Conservation (phyloP, 2,329 filamentous ascomycete species). For the Botrytis galanthina region DNA sequence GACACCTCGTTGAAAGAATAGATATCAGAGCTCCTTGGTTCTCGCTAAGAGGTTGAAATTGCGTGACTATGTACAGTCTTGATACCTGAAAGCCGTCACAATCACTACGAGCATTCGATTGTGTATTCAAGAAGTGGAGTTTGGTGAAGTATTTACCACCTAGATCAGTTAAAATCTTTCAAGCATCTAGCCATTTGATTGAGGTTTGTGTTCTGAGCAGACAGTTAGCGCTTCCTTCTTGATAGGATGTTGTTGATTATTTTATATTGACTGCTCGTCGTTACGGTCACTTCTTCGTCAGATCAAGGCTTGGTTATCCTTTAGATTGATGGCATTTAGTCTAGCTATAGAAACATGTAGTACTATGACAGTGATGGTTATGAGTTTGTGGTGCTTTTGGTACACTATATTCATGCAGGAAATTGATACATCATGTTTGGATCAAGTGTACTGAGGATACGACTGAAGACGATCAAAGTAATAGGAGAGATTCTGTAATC, state of each 20-base stretch:
- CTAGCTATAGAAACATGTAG: not conserved
- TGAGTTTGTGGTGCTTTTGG: not conserved
- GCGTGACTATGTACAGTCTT: not conserved
- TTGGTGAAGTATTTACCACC: not conserved
- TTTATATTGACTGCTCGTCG: not conserved
- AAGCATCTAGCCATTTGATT: not conserved
- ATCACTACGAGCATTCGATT: not conserved
- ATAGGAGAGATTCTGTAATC: not conserved
- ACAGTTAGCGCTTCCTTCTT: not conserved
- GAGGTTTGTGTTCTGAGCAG: not conserved
- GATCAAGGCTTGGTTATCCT: not conserved
- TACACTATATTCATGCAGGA: not conserved
- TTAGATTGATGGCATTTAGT: not conserved
- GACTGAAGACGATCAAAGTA: not conserved
- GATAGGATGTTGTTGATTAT: not conserved
- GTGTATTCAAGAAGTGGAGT: not conserved
- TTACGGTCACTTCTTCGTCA: not conserved
- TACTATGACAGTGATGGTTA: not conserved
- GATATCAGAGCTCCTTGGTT: not conserved
- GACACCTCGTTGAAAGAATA: not conserved
- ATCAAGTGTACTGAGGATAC: not conserved
- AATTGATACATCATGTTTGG: not conserved
- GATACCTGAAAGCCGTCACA: not conserved
- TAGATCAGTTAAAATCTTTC: not conserved
- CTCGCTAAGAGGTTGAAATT: not conserved